Evolutionary conservation across 306 rosid species (phyloP), one percentile per base, ranked within the genome.

Genomic region (Rosa persica): DNA sequence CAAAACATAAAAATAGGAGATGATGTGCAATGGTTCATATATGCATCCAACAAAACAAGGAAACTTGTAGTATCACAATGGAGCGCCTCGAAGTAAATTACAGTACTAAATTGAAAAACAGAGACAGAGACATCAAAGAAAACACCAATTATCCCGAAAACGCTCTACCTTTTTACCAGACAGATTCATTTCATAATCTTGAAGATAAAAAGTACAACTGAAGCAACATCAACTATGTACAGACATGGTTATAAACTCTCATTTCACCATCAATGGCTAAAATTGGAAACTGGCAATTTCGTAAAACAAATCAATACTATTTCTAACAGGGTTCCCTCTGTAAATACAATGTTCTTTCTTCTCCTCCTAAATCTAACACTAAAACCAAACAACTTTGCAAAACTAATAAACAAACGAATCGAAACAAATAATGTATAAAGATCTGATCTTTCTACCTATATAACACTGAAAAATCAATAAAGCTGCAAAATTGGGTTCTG

Each of bases 401-500:
- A 30, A 38, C 22, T 43, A 12, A 40, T 6, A 77, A 77, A 61
- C 8, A 44, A 38, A 76, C 52, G 61, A 46, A 34, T 51, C 64
- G 38, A 77, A 42, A 67, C 70, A 67, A 76, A 65, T 19, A 40
- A 55, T 48, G 83, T 72, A 34, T 67, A 57, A 71, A 82, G 80
- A 81, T 42, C 79, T 73, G 42, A 75, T 66, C 86, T 72, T 65
- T 86, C 87, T 81, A 86, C 84, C 88, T 83, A 83, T 57, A 38
- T 69, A 81, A 85, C 78, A 76, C 15, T 52, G 74, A 74, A 67
- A 38, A 25, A 5, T 27, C 43, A 70, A 1, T 2, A 74, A 82
- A 73, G 81, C 86, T 78, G 81, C 78, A 77, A 84, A 83, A 86
- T 70, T 81, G 27, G 46, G 74, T 81, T 75, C 85, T 83, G 80